Conservation (phyloP, 257 asterid genomes). For the Parsonsia alboflavescens region DNA sequence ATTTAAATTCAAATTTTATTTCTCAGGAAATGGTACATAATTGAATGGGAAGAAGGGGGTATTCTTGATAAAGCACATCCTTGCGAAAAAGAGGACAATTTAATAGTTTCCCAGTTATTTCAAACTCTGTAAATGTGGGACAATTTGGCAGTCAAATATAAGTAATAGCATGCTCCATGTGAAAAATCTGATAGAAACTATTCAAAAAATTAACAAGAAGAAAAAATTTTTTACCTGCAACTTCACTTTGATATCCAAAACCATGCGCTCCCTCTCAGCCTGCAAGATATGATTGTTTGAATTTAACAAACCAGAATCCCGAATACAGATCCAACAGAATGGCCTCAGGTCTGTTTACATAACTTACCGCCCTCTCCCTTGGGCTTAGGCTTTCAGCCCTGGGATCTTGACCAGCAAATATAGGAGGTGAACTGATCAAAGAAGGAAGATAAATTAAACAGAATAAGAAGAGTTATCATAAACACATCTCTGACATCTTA, state of each 20-base stretch:
- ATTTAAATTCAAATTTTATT: no score
- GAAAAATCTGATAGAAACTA: constrained; percentile 6
- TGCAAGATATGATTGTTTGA: constrained; percentile 25
- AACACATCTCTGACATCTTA: constrained; percentile 6
- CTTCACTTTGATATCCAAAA: constrained; percentile 92
- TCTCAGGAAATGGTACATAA: no score
- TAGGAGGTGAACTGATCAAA: constrained; percentile 57
- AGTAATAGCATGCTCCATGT: neutral
- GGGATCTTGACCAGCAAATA: constrained; percentile 55
- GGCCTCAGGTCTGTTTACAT: constrained; percentile 22
- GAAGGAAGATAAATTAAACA: constrained; percentile 1
- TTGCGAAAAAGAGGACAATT: neutral
- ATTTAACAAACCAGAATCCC: constrained; percentile 7
- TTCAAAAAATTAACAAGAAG: constrained; percentile 14
- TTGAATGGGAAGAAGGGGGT: neutral
- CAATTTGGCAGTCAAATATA: no score
- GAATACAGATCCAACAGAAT: constrained; percentile 4
- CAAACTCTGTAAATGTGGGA: neutral
- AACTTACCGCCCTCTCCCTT: constrained; percentile 86
- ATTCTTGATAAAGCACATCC: neutral
- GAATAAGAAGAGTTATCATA: neutral
- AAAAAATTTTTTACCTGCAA: constrained; percentile 58
- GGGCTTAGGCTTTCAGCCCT: constrained; percentile 82
- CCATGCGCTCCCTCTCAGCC: constrained; percentile 99
- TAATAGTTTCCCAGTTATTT: neutral